Base-by-base conservation (phyloP, 1,284 basidiomycete species). In the Phellopilus nigrolimitatus region DNA sequence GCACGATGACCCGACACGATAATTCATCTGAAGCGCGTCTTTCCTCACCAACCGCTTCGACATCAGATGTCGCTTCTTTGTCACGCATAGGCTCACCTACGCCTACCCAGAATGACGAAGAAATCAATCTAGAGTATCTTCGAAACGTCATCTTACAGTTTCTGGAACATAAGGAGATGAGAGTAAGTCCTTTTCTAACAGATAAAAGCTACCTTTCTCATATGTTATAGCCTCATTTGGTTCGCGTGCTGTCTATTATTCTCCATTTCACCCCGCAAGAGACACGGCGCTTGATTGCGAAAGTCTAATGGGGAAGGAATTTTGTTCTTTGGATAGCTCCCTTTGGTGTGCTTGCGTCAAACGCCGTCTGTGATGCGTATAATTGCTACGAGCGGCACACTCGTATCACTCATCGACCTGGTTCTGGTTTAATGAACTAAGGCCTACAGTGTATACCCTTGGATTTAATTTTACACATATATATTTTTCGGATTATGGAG, bases 131-230 rank as follows among this genome's bases (percentile, higher is more conserved):
- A n/a, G 94, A 97, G 69, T 97, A 97, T 68, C 70, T 97, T 31
- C 77, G 94, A 54, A 97, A 97, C 67, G 89, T 97, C 28, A 91
- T 97, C 47, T 65, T 97, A 38, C 94, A 97, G 65, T 97, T 97
- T 71, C 69, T 93, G 46, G 90, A 93, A 64, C 84, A 91, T 68
- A 89, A 88, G 62, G 88, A 92, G 64, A 91, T 91, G 90, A 73
- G 88, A 64, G 86, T 87, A 58, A 64, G 82, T 41, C 15, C 13
- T 64, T 65, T 12, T 60, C 66, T 68, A 56, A 53, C 68, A 56
- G 25, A 30, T 3, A 7, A 21, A 21, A 12, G 19, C 25, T 46
- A 40, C 31, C 33, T 40, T 53, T 54, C 31, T 7, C 49, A 31
- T 58, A 28, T 58, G 31, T 24, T 9, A 9, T 58, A 93, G 85